Evolutionary conservation across 139 green algal genomes (phyloP), one percentile per base, ranked within the genome.

Genomic region (Deuterostichococcus epilithicus): DNA sequence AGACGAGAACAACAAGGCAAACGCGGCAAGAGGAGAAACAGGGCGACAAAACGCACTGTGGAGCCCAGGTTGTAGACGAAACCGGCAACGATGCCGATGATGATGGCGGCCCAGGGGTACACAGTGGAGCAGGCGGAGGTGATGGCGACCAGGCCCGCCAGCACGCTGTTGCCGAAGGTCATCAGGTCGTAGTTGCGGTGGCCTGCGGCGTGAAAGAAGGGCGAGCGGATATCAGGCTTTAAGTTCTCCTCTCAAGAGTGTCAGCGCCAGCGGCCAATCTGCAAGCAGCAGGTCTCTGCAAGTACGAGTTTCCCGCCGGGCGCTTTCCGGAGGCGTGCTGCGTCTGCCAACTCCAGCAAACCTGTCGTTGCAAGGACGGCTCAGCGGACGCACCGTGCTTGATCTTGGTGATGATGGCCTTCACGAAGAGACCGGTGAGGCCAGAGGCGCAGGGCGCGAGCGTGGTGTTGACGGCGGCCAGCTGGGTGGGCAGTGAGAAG

Each of bases 81-180:
- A 35, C 68, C 90, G 28, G 82, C 89, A 23, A 92, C 77, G 15
- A 89, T 34, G 47, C 92, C 95, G 71, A 89, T 89, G 63, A 96
- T 77, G 76, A 95, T 80, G 35, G 92, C 94, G 25, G 89, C 94
- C 89, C 91, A 98, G 34, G 91, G 88, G 77, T 94, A 84, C 15
- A 94, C 83, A n/a, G 90, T 81, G 71, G 82, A 80, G 77, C 84
- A 91, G 38, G 82, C 80, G 26, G 90, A 86, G 18, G 92, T 97
- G 75, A 97, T 88, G 59, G 88, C 81, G 25, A 95, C 92, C 28
- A 97, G 88, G 69, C 92, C 92, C 15, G 83, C 89, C 47, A 97
- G 86, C 4, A 92, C 84, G 58, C 88, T 89, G 78, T 96, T 96
- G 87, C 92, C 94, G 74, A 92, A 78, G 0, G 71, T 74, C 37